phyloP scores from a whole-genome alignment of 2,329 filamentous ascomycete genomes.

The Penicillium vulpinum region DNA sequence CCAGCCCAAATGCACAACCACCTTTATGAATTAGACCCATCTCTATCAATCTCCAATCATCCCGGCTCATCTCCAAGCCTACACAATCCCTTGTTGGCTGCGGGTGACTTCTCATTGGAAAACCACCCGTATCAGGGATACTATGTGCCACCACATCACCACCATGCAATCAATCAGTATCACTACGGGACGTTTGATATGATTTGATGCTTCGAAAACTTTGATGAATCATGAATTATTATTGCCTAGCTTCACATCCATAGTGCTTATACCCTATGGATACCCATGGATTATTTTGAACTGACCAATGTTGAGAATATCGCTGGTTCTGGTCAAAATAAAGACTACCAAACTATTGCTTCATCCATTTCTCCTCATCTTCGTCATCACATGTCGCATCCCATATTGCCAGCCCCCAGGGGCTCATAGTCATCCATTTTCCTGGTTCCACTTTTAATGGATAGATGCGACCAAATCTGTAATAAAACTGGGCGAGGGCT shows the following conservation, averaged over 20 bases:
- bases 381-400: background rate
- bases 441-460: background rate
- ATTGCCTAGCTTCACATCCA: background rate
- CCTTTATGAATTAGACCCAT: constrained; percentile 23
- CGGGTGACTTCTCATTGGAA: constrained; percentile 73
- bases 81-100: constrained; percentile 69
- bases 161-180: constrained; percentile 37
- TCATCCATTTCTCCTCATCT: background rate
- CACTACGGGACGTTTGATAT: constrained; percentile 20
- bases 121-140: constrained; percentile 80
- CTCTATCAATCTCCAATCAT: constrained; percentile 30
- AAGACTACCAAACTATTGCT: background rate
- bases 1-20: constrained; percentile 21
- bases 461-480: background rate
- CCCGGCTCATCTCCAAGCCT: constrained; percentile 48
- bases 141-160: constrained; percentile 67
- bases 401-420: background rate
- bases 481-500: background rate
- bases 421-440: too few relatives aligned
- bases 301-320: background rate
- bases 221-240: constrained; percentile 3
- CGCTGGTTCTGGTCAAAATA: background rate
- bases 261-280: background rate
- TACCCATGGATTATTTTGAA: background rate
- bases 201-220: background rate